phyloP scores from a whole-genome alignment of 179 eudicot genomes.

The Gypsophila paniculata region DNA sequence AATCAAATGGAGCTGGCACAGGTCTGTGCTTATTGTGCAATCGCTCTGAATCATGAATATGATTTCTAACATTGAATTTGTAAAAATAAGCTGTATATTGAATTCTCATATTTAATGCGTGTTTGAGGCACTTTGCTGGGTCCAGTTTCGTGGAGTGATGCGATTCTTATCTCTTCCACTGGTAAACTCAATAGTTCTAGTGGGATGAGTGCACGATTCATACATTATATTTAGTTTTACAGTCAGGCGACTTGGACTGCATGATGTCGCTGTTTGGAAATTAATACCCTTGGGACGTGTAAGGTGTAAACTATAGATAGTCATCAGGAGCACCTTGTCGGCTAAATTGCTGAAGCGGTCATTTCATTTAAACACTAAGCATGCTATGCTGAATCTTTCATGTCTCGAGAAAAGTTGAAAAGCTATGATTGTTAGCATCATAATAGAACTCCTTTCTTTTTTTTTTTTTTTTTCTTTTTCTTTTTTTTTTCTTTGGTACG shows the following conservation, averaged over 20 bases:
- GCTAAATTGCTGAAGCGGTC: neutral
- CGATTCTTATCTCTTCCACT: neutral
- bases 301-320: neutral
- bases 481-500: no score
- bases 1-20: neutral
- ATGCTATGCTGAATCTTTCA: constrained; percentile 2
- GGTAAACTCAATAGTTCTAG: neutral
- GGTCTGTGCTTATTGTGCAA: neutral
- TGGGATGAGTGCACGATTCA: neutral
- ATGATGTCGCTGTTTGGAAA: neutral
- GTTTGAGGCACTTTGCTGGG: neutral
- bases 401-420: neutral
- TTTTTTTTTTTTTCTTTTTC: neutral
- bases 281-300: neutral
- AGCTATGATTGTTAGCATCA: neutral
- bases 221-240: neutral
- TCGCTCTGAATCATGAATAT: neutral
- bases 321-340: neutral
- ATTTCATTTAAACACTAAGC: neutral
- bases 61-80: neutral
- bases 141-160: neutral
- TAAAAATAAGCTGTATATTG: neutral
- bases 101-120: neutral
- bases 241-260: neutral
- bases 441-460: neutral